Base-by-base conservation (phyloP, 345 rosid species). In the Combretum micranthum region DNA sequence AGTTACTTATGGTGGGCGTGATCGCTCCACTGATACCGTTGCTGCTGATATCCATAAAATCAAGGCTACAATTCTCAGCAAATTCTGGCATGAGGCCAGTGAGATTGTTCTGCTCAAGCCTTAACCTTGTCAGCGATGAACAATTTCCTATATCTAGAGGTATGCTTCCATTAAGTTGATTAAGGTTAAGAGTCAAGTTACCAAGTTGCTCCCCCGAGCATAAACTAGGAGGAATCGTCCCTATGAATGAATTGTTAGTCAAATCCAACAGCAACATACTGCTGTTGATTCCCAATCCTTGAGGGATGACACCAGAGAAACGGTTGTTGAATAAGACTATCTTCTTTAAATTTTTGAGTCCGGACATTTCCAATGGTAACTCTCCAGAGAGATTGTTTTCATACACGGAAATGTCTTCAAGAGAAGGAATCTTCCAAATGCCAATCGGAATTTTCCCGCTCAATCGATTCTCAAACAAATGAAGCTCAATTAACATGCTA, bases 381-480 rank as follows among this genome's bases (percentile, higher is more conserved):
- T 77, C 79, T 13, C 96, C 94, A 0, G 77, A 75, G 56, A 90
- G 91, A 52, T 69, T 75, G 78, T 90, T 87, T 26, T 63, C 64
- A 50, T 90, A 90, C 46, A 87, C 72, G 4, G 71, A 57, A 43
- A 90, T 56, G 65, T 56, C 56, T 53, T 71, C 23, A 17, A 90
- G 88, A 66, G 64, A 77, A 4, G 60, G 72, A 64, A 86, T 83
- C 72, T 68, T 85, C 89, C 94, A 91, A 42, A 91, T 69, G 62
- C 80, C 58, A 20, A 72, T 55, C 13, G 96, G 96, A 44, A 91
- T 77, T 72, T 85, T 83, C 59, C 98, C 91, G 4, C 66, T 69
- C 51, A 91, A 70, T 22, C 5, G 65, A 67, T 91, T 91, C 16
- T 47, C 67, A 60, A 83, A 87, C 78, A 91, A 70, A 55, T 64